phyloP scores from a whole-genome alignment of 2,329 filamentous ascomycete species.

The Mycosphaerella sp. region DNA sequence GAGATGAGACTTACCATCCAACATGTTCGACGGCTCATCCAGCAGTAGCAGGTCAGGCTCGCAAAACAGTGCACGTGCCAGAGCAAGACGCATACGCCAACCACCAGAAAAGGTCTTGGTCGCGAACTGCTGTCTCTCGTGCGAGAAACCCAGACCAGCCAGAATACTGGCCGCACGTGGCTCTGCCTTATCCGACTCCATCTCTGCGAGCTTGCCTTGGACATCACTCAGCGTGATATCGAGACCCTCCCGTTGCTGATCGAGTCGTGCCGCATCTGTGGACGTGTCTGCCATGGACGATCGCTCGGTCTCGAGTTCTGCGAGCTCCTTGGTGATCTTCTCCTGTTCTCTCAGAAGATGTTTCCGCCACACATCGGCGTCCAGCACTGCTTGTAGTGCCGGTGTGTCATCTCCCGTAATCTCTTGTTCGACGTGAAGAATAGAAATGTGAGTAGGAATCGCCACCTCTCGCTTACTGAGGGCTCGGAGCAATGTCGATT shows the following conservation, averaged over 20 bases:
- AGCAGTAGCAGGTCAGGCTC: constrained; percentile 93
- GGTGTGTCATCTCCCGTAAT: constrained; percentile 93
- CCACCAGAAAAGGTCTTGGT: constrained; percentile 99
- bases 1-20: background rate
- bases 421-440: constrained; percentile 98
- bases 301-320: constrained; percentile 70
- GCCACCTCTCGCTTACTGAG: constrained; percentile 87
- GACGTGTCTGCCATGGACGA: constrained; percentile 83
- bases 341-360: constrained; percentile 84
- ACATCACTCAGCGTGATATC: constrained; percentile 89
- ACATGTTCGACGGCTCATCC: constrained; percentile 73
- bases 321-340: constrained; percentile 71
- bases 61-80: constrained; percentile 93
- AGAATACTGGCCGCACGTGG: constrained; percentile 92
- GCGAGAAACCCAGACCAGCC: constrained; percentile 91
- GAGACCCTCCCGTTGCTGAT: constrained; percentile 80
- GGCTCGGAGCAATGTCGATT: constrained; percentile 80
- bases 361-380: constrained; percentile 98
- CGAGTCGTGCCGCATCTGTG: constrained; percentile 74
- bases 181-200: constrained; percentile 99
- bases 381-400: constrained; percentile 87
- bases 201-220: constrained; percentile 85
- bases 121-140: constrained; percentile 82
- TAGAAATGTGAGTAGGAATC: constrained; percentile 95
- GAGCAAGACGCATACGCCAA: constrained; percentile 97